These are phyloP conservation scores for Trametes meyenii DNA, from an alignment of 768 basidiomycete genomes.

Conservation along the genomic window DNA sequence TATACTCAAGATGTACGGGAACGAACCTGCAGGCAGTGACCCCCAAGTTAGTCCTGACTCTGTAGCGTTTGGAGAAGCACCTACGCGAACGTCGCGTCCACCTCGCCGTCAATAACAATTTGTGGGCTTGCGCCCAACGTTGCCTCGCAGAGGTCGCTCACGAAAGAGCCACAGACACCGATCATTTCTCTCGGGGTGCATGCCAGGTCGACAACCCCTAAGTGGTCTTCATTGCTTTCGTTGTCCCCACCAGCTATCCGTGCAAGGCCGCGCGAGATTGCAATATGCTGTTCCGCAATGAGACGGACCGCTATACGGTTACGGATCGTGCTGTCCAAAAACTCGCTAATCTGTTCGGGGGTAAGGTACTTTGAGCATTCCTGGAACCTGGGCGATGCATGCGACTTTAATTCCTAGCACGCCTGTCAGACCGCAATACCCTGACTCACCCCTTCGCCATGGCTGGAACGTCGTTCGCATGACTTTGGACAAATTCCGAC, in stretches of 20 bases:
- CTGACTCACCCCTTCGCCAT: conserved; percentile 81
- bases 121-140: conserved; percentile 74
- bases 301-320: conserved; percentile 87
- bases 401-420: background rate
- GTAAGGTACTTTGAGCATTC: conserved; percentile 86
- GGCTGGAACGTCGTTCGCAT: conserved; percentile 87
- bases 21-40: conserved; percentile 63
- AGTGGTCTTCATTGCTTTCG: conserved; percentile 43
- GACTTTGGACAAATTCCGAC: conserved; percentile 70
- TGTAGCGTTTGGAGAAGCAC: conserved; percentile 34
- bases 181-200: conserved; percentile 78
- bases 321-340: conserved; percentile 82
- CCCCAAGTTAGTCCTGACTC: conserved; percentile 8
- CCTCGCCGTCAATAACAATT: conserved; percentile 70
- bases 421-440: background rate
- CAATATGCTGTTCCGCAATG: conserved; percentile 90
- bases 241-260: conserved; percentile 27
- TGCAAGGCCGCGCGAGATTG: conserved; percentile 70
- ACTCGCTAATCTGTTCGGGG: conserved; percentile 73
- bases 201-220: conserved; percentile 74
- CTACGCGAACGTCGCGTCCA: conserved; percentile 77
- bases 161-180: conserved; percentile 80
- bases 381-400: conserved; percentile 60
- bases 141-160: conserved; percentile 81
- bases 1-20: conserved; percentile 90